These are phyloP conservation scores for Penicillium freii DNA, from an alignment of 2,329 filamentous ascomycete genomes.

Conservation along the genomic window DNA sequence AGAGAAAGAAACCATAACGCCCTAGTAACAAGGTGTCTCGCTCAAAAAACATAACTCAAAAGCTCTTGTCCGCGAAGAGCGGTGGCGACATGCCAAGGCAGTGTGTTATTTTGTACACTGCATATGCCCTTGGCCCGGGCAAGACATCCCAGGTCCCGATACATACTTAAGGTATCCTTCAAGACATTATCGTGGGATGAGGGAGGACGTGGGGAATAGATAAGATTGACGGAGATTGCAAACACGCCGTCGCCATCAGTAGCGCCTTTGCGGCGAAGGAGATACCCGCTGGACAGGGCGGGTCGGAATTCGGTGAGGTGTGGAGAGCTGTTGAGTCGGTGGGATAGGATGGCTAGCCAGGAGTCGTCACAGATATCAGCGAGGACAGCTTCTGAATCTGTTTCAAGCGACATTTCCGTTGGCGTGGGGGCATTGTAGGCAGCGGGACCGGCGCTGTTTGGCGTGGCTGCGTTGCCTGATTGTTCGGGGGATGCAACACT, in stretches of 20 bases:
- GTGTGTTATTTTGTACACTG: conserved; percentile 40
- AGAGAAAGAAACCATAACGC: conserved; percentile 8
- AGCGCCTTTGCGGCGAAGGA: conserved; percentile 46
- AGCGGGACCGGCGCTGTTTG: conserved; percentile 28
- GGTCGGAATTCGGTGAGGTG: conserved; percentile 45
- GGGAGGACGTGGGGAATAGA: conserved; percentile 35
- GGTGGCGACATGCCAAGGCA: conserved; percentile 51
- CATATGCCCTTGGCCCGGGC: conserved; percentile 44
- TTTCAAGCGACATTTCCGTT: conserved; percentile 37
- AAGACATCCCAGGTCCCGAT: conserved; percentile 46
- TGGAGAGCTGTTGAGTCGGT: conserved; percentile 44
- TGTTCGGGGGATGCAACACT: conserved; percentile 45
- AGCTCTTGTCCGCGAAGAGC: conserved; percentile 44
- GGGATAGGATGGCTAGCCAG: conserved; percentile 57
- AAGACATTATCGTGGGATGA: conserved; percentile 38
- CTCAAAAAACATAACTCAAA: conserved; percentile 42
- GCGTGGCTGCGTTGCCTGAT: conserved; percentile 41
- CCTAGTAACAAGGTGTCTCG: neutral
- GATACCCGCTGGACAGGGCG: conserved; percentile 46
- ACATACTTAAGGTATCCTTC: conserved; percentile 45
- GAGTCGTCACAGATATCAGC: conserved; percentile 60
- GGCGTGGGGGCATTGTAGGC: conserved; percentile 41
- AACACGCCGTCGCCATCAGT: conserved; percentile 44
- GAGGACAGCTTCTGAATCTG: conserved; percentile 57
- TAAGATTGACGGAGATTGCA: conserved; percentile 43